Conservation (phyloP, 495 filamentous ascomycete genomes). For the Neurospora cerealis region DNA sequence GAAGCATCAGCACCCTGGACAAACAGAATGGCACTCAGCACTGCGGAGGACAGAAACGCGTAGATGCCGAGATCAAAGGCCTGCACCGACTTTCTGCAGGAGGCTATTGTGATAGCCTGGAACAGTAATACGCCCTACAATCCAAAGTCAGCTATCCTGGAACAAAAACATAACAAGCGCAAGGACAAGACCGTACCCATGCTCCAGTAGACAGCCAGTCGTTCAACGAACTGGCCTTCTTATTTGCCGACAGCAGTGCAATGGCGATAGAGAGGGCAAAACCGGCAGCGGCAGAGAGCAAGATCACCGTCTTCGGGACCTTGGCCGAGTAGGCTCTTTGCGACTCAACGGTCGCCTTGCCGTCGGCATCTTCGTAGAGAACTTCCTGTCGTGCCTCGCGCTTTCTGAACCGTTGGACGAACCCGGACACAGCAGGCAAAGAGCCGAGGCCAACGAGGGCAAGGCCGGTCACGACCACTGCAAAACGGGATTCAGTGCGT, state of each 20-base stretch:
- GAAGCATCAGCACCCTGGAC: slow-evolving; percentile 28
- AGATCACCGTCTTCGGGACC: slow-evolving; percentile 35
- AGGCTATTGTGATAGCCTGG: slow-evolving; percentile 34
- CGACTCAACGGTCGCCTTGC: slow-evolving; percentile 47
- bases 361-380: slow-evolving; percentile 53
- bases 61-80: slow-evolving; percentile 39
- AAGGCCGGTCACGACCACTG: slow-evolving; percentile 23
- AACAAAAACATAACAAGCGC: not conserved
- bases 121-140: slow-evolving; percentile 32
- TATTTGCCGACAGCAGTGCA: slow-evolving; percentile 29
- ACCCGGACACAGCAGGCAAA: slow-evolving; percentile 23
- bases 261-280: slow-evolving; percentile 33
- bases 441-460: slow-evolving; percentile 27
- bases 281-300: slow-evolving; percentile 35
- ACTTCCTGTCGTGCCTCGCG: slow-evolving; percentile 25
- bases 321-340: slow-evolving; percentile 42
- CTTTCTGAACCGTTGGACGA: slow-evolving; percentile 17
- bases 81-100: slow-evolving; percentile 33
- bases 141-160: slow-evolving; percentile 8
- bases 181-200: slow-evolving; percentile 33
- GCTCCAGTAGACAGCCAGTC: slow-evolving; percentile 32
- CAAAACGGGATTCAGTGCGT: slow-evolving; percentile 20
- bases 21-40: slow-evolving; percentile 28
- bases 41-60: slow-evolving; percentile 31
- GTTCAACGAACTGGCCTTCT: slow-evolving; percentile 18